A percentile compares a stretch with the other conserved stretches of the same genome.
These are phyloP conservation scores for Zanthoxylum bungeanum DNA, from an alignment of 345 rosid genomes.

Conservation along the genomic window DNA sequence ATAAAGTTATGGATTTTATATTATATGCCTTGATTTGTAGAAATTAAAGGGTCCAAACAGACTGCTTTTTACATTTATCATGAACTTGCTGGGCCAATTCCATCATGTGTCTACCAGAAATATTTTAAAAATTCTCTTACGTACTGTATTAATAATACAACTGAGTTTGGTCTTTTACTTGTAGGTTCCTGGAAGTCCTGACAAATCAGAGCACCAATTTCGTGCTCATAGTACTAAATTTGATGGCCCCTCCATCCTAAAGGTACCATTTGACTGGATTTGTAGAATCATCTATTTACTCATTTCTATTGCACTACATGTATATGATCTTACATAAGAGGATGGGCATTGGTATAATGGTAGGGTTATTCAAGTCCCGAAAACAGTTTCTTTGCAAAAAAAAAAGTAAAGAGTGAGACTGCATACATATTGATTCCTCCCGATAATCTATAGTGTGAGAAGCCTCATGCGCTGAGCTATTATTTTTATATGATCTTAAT, in stretches of 20 bases:
- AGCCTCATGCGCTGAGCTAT: no score
- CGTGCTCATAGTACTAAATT: conserved; percentile 26
- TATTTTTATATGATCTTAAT: no score
- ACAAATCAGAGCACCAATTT: conserved; percentile 21
- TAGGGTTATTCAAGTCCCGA: no score
- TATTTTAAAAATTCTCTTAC: background rate
- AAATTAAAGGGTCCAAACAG: background rate
- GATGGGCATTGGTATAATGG: no score
- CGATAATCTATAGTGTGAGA: no score
- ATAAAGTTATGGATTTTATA: background rate
- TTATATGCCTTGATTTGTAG: background rate
- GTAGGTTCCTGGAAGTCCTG: conserved; percentile 29
- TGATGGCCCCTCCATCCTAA: conserved; percentile 39
- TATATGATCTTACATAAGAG: background rate
- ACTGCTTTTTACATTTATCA: background rate
- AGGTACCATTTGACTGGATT: conserved; percentile 26
- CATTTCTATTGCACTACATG: background rate
- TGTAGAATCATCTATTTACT: conserved; percentile 1
- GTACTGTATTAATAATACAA: background rate
- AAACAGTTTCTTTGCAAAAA: no score
- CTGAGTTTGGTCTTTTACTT: background rate
- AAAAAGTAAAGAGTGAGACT: no score
- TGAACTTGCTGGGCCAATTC: background rate
- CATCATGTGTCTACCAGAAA: background rate
- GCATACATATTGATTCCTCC: no score